Base-by-base conservation (phyloP, 1,139 yeast genomes). In the Pichia norvegensis region DNA sequence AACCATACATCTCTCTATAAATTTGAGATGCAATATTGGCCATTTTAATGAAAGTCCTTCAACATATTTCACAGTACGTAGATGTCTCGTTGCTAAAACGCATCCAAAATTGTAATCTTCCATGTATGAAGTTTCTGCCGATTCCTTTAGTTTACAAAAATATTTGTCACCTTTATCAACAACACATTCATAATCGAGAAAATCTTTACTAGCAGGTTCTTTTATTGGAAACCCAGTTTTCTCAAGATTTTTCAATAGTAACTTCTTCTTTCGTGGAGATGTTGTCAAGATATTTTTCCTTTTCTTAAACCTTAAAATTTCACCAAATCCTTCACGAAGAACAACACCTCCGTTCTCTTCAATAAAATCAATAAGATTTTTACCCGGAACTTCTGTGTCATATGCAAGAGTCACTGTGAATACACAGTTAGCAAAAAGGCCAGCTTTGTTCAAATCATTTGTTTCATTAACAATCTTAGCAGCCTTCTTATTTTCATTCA, bases 21-120 rank as follows among this genome's bases (percentile, higher is more conserved):
- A 88, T 14, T 67, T 62, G 50, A 75, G 74, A 3, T 86, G 79
- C 29, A 90, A 58, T 19, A 87, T 75, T 1, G 97, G 97, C 95
- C 95, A 87, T 2, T 95, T 94, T 38, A 88, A 62, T 0, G 95
- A 87, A n/a, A 88, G 65, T 0, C 85, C 79, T 58, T 87, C 95
- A n/a, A 88, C 63, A 58, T 84, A 90, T 58, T 87, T 87, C 20
- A 82, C 74, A 46, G 87, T 85, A 38, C 95, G 69, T 31, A 77
- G 70, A 52, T 72, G 71, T 20, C 69, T 71, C 38, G 72, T 72
- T 0, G 95, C 73, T 1, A 87, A 62, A 40, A 85, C 69, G 2
- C 88, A 90, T 2, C 74, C 87, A 67, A 87, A 85, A 31, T 57
- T 65, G 51, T 59, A 65, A 2, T 48, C 40, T 29, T 19, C n/a